Percentiles rank a stretch among this genome's conserved stretches.
phyloP scores from a whole-genome alignment of 805 yeast genomes.

The Yarrowia osloensis region DNA sequence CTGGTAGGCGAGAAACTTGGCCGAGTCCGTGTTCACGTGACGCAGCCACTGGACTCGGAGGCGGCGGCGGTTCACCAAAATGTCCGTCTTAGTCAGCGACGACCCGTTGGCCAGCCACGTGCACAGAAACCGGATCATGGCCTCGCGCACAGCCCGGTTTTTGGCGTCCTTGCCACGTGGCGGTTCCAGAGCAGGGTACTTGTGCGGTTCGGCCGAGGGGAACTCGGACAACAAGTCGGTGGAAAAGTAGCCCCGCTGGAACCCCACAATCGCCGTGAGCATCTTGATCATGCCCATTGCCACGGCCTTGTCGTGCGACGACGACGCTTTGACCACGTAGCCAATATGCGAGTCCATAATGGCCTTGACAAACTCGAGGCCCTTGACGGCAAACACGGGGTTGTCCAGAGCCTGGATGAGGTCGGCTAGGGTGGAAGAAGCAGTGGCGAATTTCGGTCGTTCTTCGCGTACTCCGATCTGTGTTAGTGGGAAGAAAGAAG shows the following conservation, averaged over 20 bases:
- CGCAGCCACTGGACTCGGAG: conserved; percentile 69
- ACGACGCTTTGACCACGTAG: conserved; percentile 67
- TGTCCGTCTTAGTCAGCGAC: conserved; percentile 62
- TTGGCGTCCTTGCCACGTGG: background rate
- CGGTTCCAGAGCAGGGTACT: conserved; percentile 22
- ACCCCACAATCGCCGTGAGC: conserved; percentile 54
- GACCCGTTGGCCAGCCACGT: conserved; percentile 53
- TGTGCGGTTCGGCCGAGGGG: conserved; percentile 53
- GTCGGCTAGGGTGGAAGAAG: background rate
- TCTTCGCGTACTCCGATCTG: conserved; percentile 14
- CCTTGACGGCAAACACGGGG: conserved; percentile 36
- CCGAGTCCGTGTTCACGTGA: conserved; percentile 58
- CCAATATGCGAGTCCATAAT: conserved; percentile 60
- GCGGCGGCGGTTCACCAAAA: conserved; percentile 55
- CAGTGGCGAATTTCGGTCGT: conserved; percentile 1
- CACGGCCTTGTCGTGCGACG: conserved; percentile 55
- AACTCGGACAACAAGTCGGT: conserved; percentile 64
- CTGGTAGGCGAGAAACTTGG: conserved; percentile 46
- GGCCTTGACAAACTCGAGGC: conserved; percentile 50
- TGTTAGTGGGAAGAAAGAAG: too few relatives aligned
- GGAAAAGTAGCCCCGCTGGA: conserved; percentile 52
- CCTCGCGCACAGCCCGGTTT: conserved; percentile 49
- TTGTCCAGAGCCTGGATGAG: conserved; percentile 33
- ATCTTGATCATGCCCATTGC: conserved; percentile 66
- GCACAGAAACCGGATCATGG: conserved; percentile 65